Evolutionary conservation across 2,329 filamentous ascomycete genomes (phyloP), one percentile per base, ranked within the genome.

Genomic region (Colletotrichum sublineola): DNA sequence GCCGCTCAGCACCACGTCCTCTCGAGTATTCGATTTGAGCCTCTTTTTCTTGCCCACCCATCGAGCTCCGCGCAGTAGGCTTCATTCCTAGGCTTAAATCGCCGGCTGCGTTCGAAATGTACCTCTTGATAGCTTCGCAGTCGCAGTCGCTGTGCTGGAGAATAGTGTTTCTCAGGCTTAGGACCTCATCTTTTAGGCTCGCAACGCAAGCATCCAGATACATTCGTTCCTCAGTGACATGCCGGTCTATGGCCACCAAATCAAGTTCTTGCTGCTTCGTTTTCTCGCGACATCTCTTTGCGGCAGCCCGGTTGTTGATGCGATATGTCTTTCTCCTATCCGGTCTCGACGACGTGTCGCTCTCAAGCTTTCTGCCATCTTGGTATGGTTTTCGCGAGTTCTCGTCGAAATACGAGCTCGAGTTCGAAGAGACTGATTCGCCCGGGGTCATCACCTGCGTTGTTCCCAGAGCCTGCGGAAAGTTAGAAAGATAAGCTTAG

Each of bases 271-370:
- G 63, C 20, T 73, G 66, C 40, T 48, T 73, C 36, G 62, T 65
- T 9, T 70, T 73, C 12, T 73, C 67, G 11, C 67, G 67, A 18
- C 67, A 73, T 11, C 71, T 62, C 57, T 70, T 73, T 4, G 71
- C 71, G 1, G 71, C 67, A 1, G 56, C 71, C 5, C 65, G 67
- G 5, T 73, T 73, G 20, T 67, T 67, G 20, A 66, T 40, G 2
- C 57, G 67, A 8, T 73, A 55, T 2, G 53, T 68, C 14, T 53
- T 73, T 1, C 58, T 66, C 1, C 18, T 20, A 11, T 55, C 18
- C 3, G 8, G 2, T 20, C 31, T 15, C 5, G 15, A 15, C 3
- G 18, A 9, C 3, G 20, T 36, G 18, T 55, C 18, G 8, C 18
- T 55, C 4, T n/a, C 31, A 11, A 20, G 7, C 6, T 36, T 8